Evolutionary conservation across 73 alveolate genomes (phyloP), one percentile per base, ranked within the genome.

Genomic region (Blepharisma stoltei): DNA sequence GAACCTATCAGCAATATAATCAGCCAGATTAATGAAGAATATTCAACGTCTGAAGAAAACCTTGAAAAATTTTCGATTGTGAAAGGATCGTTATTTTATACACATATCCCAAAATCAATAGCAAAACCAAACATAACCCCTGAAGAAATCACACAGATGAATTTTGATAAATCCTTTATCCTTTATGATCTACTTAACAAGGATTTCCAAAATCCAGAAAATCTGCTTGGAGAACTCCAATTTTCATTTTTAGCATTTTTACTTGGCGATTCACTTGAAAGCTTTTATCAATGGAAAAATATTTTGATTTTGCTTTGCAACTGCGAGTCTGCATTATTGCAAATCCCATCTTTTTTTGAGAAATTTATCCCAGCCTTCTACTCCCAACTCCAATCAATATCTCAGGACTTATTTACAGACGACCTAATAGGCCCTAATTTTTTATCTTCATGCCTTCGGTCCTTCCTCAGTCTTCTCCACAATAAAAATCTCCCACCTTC

Each of bases 281-380:
- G 86, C 32, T 83, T 83, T 55, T 88, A 87, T 50, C 82, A 87
- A 43, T 87, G 95, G 95, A 87, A 87, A 67, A 71, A 55, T 18
- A 27, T 87, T 18, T 14, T 87, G 11, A 8, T n/a, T 20, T 43
- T 85, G 6, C 55, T 85, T 3, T 49, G 85, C 43, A 38, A 37
- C 50, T 80, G 85, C 37, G 85, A 80, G 14, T 25, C n/a, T 41
- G 92, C 78, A 7, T 25, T 80, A 7, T 54, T 6, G 6, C 44
- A 55, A 53, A 6, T 1, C 53, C 85, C 14, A 54, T 11, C 54
- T 0, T 71, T 70, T 27, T 86, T 86, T 75, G 37, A 27, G 32
- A 44, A 50, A 25, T 76, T 76, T 23, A 50, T 86, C 71, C 93
- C 93, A 8, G 85, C 75, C 6, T 21, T 86, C 7, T 86, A 65